Percentiles rank a stretch among this genome's conserved stretches.
These are phyloP conservation scores for Kalmusia sp. DNA, from an alignment of 2,329 filamentous ascomycete species.

Conservation along the genomic window DNA sequence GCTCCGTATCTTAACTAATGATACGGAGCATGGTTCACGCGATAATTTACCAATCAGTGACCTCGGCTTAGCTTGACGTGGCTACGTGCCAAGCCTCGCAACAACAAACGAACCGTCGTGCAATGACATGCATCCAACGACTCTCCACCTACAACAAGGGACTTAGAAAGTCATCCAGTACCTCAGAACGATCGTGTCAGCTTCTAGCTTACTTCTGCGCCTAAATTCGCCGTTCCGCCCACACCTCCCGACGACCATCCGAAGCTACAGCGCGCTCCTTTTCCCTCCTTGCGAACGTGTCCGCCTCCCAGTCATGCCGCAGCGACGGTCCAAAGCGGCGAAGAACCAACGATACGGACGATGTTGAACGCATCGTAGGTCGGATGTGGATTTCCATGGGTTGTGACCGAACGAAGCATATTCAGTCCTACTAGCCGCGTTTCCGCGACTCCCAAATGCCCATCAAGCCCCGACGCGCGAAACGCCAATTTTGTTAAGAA, in stretches of 20 bases:
- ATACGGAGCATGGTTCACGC: no score
- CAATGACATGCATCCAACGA: background rate
- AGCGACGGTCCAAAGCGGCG: constrained; percentile 19
- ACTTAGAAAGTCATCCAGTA: constrained; percentile 8
- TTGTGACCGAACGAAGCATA: constrained; percentile 16
- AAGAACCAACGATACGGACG: constrained; percentile 18
- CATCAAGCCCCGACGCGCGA: constrained; percentile 22
- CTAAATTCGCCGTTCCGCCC: constrained; percentile 8
- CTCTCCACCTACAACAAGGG: constrained; percentile 11
- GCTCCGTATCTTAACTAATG: no score
- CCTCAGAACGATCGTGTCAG: constrained; percentile 5
- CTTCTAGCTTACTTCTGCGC: constrained; percentile 11
- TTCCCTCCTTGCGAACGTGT: constrained; percentile 14
- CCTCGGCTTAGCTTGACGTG: background rate
- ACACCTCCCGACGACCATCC: constrained; percentile 17
- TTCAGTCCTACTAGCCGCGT: constrained; percentile 19
- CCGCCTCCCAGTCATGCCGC: constrained; percentile 14
- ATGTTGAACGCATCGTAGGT: constrained; percentile 23
- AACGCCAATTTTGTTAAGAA: constrained; percentile 20
- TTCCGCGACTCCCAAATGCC: constrained; percentile 17
- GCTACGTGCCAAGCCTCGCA: constrained; percentile 1
- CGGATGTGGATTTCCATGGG: constrained; percentile 14
- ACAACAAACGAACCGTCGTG: background rate
- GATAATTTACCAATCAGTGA: background rate
- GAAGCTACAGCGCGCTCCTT: constrained; percentile 12